Conservation (phyloP, 257 asterid genomes). For the Lithospermum erythrorhizon region DNA sequence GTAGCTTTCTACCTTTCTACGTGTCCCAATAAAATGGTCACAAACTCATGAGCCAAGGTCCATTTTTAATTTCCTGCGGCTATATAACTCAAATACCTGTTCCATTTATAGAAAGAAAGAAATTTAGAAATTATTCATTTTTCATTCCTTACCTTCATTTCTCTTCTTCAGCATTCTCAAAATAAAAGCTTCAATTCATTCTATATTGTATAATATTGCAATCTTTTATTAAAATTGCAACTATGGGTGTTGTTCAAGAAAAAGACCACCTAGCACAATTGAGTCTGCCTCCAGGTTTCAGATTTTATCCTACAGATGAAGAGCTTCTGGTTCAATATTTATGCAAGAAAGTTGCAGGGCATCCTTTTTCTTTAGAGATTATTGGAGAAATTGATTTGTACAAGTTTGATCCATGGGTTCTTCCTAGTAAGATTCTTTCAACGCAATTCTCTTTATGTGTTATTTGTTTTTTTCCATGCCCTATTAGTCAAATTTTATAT, state of each 20-base stretch:
- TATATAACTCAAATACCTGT: not conserved
- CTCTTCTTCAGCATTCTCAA: not conserved
- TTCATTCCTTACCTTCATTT: not conserved
- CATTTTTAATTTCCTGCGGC: not conserved
- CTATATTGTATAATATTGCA: not conserved
- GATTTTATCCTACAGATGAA: conserved; percentile 83
- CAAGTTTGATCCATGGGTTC: conserved; percentile 78
- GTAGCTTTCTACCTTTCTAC: conserved; percentile 1
- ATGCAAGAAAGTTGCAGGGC: conserved; percentile 65
- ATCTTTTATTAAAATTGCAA: not conserved
- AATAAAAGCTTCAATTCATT: not conserved
- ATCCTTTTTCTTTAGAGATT: conserved; percentile 44
- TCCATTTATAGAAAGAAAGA: not conserved
- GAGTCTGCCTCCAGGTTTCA: conserved; percentile 77
- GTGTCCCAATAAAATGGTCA: not conserved
- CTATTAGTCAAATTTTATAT: too few species aligned
- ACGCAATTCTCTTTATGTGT: too few species aligned
- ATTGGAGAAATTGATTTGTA: conserved; percentile 71
- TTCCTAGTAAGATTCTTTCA: conserved; percentile 43
- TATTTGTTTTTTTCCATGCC: too few species aligned
- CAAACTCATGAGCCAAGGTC: not conserved
- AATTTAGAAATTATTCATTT: too few species aligned
- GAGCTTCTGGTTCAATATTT: conserved; percentile 73
- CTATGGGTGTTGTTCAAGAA: conserved; percentile 52
- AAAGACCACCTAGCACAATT: conserved; percentile 66